phyloP scores from a whole-genome alignment of 768 basidiomycete species.

The Lyophyllum decastes region DNA sequence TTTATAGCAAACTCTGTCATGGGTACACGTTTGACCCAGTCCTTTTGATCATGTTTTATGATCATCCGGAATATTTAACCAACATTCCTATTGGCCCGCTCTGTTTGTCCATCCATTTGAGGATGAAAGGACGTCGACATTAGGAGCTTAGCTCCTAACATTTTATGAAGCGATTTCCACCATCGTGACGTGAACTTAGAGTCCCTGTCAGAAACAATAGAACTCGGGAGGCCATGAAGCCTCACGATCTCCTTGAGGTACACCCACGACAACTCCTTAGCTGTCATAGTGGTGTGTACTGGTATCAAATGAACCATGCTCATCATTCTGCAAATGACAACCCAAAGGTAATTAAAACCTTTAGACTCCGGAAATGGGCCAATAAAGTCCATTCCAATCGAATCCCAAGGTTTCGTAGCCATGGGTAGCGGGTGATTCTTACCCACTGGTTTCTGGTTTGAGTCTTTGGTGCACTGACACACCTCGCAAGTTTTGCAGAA shows the following conservation, averaged over 20 bases:
- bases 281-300: conserved; percentile 13
- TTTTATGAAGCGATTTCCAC: conserved; percentile 21
- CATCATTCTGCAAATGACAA: conserved; percentile 25
- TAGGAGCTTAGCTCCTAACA: conserved; percentile 4
- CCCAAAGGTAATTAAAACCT: conserved; percentile 23
- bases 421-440: conserved; percentile 26
- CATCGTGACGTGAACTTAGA: conserved; percentile 35
- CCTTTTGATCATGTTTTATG: neutral
- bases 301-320: conserved; percentile 11
- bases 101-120: conserved; percentile 1
- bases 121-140: neutral
- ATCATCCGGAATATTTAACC: neutral
- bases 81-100: neutral
- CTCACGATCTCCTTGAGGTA: conserved; percentile 22
- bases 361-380: conserved; percentile 19
- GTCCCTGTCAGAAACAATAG: conserved; percentile 29
- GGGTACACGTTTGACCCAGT: too few species aligned
- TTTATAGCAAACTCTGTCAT: too few species aligned
- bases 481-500: conserved; percentile 6
- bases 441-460: conserved; percentile 16
- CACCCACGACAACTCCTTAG: conserved; percentile 22
- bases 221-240: conserved; percentile 25
- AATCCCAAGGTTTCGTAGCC: conserved; percentile 27
- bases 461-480: conserved; percentile 21
- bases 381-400: conserved; percentile 37